Conservation (phyloP, 1,284 basidiomycete genomes). For the Afroboletus lepidellus region DNA sequence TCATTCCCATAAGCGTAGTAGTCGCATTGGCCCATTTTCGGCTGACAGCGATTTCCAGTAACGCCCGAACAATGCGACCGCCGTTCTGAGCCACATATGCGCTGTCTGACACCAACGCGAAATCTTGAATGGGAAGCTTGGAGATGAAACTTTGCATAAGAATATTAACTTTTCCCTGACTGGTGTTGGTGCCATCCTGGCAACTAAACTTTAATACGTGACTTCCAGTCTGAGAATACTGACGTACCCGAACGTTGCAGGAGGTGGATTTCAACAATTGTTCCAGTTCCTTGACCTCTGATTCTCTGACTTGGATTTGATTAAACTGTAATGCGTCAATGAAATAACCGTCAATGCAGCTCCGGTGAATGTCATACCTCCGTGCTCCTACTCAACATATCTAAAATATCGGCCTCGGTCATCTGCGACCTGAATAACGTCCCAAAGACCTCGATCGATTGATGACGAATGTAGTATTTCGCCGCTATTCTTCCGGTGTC, state of each 20-base stretch:
- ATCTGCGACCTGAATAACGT: conserved; percentile 78
- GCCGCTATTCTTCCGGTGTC: conserved; percentile 95
- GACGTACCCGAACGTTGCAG: conserved; percentile 72
- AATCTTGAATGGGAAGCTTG: conserved; percentile 81
- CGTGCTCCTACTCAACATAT: conserved; percentile 85
- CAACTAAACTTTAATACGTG: not conserved
- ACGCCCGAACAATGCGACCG: conserved; percentile 89
- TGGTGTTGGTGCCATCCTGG: conserved; percentile 79
- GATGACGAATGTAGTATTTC: conserved; percentile 91
- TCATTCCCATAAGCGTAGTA: conserved; percentile 83
- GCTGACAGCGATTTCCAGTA: conserved; percentile 93
- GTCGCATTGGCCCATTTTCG: conserved; percentile 87
- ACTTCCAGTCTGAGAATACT: not conserved
- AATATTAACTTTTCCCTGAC: conserved; percentile 87
- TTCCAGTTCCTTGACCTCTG: conserved; percentile 85
- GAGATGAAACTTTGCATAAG: conserved; percentile 93
- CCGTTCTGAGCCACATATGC: conserved; percentile 94
- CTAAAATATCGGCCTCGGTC: conserved; percentile 92
- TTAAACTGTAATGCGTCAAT: conserved; percentile 62
- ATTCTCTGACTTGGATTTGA: conserved; percentile 92
- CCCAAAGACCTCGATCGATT: conserved; percentile 84
- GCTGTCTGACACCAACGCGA: conserved; percentile 94
- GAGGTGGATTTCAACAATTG: conserved; percentile 68
- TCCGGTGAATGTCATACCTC: conserved; percentile 56
- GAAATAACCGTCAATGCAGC: not conserved